Evolutionary conservation across 805 yeast species (phyloP).

Genomic region (Saccharomycopsis selenospora): DNA sequence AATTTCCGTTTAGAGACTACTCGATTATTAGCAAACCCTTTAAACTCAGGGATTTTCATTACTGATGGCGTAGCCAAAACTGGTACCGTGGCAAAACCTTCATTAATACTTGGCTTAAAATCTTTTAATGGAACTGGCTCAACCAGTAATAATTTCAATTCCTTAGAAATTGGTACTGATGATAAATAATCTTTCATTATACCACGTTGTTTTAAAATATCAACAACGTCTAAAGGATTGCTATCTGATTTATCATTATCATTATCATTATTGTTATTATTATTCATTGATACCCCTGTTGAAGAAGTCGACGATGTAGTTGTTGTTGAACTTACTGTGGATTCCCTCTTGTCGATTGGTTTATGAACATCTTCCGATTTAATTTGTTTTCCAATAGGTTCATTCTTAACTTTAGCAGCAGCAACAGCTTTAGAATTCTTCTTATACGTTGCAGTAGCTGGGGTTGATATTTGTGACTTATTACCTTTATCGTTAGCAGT

Average conservation of each 20-base stretch:
- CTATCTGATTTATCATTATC: not conserved
- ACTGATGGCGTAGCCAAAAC: conserved; percentile 70
- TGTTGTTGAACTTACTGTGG: conserved; percentile 1
- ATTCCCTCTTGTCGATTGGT: too few species aligned
- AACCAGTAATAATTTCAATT: conserved; percentile 58
- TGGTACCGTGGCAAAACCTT: conserved; percentile 73
- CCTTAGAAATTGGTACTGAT: conserved; percentile 64
- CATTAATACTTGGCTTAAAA: conserved; percentile 74
- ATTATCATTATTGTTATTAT: not conserved
- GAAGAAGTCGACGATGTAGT: conserved; percentile 13
- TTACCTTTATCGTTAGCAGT: not conserved
- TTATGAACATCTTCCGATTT: too few species aligned
- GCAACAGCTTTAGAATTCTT: not conserved
- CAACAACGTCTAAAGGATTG: not conserved
- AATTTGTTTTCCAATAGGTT: too few species aligned
- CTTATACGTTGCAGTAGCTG: not conserved
- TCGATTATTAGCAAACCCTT: conserved; percentile 42
- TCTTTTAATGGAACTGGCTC: conserved; percentile 58
- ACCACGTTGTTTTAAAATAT: conserved; percentile 28
- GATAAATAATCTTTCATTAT: conserved; percentile 49
- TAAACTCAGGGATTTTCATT: conserved; percentile 72
- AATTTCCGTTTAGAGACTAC: conserved; percentile 85
- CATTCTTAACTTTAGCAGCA: not conserved
- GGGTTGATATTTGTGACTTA: not conserved
- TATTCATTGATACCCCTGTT: conserved; percentile 21